These are phyloP conservation scores for Penicillium crystallinum DNA, from an alignment of 495 filamentous ascomycete genomes.

Conservation along the genomic window DNA sequence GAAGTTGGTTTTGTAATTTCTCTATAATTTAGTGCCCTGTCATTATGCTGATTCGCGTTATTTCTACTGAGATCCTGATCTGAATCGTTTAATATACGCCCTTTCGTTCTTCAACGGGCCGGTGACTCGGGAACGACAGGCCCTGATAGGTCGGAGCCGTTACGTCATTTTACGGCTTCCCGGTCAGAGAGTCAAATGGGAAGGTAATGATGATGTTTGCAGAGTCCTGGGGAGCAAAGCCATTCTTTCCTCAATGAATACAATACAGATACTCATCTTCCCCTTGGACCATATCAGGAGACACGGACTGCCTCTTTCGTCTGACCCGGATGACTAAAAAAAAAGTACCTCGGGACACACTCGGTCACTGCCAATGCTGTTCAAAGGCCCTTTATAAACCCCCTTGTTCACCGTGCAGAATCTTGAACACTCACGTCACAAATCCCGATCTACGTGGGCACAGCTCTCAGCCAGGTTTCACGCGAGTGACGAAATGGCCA, in stretches of 20 bases:
- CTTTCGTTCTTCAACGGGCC: constrained; percentile 3
- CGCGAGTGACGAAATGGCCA: constrained; percentile 2
- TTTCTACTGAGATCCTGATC: too few relatives aligned
- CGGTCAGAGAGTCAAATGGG: neutral
- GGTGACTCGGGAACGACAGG: constrained; percentile 1
- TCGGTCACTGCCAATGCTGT: neutral
- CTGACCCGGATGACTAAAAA: neutral
- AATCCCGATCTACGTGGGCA: neutral
- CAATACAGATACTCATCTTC: too few relatives aligned
- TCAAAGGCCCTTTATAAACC: neutral
- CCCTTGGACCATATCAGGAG: neutral
- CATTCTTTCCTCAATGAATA: too few relatives aligned
- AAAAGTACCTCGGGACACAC: neutral
- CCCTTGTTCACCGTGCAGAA: constrained; percentile 3
- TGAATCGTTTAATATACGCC: too few relatives aligned
- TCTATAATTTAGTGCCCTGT: too few relatives aligned
- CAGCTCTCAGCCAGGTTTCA: neutral
- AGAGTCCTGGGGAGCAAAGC: too few relatives aligned
- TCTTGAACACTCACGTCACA: constrained; percentile 1
- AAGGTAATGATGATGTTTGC: constrained; percentile 10
- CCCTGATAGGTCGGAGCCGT: neutral
- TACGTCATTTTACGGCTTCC: constrained; percentile 11
- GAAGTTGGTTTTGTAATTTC: constrained; percentile 8
- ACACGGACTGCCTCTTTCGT: neutral
- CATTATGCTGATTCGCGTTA: too few relatives aligned